Base-by-base conservation (phyloP, 2,329 filamentous ascomycete species). In the Neofusicoccum cordaticola region DNA sequence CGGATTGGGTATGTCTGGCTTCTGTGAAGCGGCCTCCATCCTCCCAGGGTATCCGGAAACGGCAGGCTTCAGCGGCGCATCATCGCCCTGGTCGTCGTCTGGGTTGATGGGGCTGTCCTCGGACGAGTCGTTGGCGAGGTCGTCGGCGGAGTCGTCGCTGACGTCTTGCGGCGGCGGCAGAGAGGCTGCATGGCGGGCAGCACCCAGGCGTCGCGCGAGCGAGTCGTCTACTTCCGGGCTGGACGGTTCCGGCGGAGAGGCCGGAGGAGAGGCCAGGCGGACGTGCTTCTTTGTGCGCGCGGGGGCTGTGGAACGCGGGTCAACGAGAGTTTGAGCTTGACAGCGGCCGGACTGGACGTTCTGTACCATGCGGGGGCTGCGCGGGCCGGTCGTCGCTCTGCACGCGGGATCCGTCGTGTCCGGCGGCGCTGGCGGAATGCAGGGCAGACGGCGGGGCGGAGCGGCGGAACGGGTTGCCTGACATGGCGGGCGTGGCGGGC, bases 181-280 rank as follows among this genome's bases (percentile, higher is more conserved):
- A 13, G 71, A 68, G 31, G 67, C 68, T 50, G 67, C 67, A 69
- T 69, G 58, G 9, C 57, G 68, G 41, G 62, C 65, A 31, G 65
- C 56, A 61, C 47, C 65, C 63, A 68, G 44, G 34, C 66, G 68
- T 41, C 67, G 70, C n/a, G 67, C 66, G 42, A 71, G 65, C 6
- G 66, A 58, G 42, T 69, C 68, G 62, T 71, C 68, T 65, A 63
- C 66, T 66, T 72, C 66, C 66, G 70, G 66, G 62, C 68, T 66
- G 37, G 69, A 71, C 70, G 74, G 69, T 70, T 74, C 72, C 71
- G 71, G 75, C 66, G 74, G 71, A 60, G 74, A 74, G 31, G 73
- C 72, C 41, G 77, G 73, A 45, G 78, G 78, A 52, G 79, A 79
- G 63, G 77, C 76, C 71, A 80, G 79, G 71, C 88, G 86, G 66